Base-by-base conservation (phyloP, 2,329 filamentous ascomycete genomes). In the Pestalotiopsis fici region DNA sequence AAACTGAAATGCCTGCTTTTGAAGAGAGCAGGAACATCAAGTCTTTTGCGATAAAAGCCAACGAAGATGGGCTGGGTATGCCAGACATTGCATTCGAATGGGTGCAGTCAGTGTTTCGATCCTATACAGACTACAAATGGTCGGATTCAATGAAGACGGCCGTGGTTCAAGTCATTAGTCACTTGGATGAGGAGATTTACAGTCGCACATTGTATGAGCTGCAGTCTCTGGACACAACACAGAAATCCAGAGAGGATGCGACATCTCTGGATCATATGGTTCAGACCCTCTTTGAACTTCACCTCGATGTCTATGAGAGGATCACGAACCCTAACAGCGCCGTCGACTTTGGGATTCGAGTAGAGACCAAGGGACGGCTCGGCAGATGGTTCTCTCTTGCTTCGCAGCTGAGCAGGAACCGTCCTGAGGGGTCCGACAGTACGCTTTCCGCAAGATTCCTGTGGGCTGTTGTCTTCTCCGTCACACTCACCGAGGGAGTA, bases 211-310 rank as follows among this genome's bases (percentile, higher is more conserved):
- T 79, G 2, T 75, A 82, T 27, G 83, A 86, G 31, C 75, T 87
- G 54, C 69, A 78, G 39, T 65, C 69, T 27, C 66, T 62, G 31
- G 21, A 69, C 65, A 35, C 27, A 74, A 39, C 73, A 69, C 59
- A 66, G 35, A 27, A 73, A 23, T 57, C 73, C 50, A 27, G 59
- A 2, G 11, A 23, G 28, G 69, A 65, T 12, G 67, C 82, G 15
- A 68, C 71, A 2, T 76, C 78, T 12, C 71, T 87, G 5, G 81
- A 84, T 66, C 74, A 75, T 1, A 79, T 89, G 4, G 78, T 86
- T 2, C 84, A 89, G 64, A 90, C 89, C 83, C 75, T 89, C 1
- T 88, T 90, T 63, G 88, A 91, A 72, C 81, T 90, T 4, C 86
- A 90, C 67, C 80, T 90, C 11, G 88, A 90, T 69, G 83, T 89